Percentiles rank a stretch among this genome's conserved stretches.
phyloP scores from a whole-genome alignment of 352 stramenopile genomes.

The Labyrinthula sp. region DNA sequence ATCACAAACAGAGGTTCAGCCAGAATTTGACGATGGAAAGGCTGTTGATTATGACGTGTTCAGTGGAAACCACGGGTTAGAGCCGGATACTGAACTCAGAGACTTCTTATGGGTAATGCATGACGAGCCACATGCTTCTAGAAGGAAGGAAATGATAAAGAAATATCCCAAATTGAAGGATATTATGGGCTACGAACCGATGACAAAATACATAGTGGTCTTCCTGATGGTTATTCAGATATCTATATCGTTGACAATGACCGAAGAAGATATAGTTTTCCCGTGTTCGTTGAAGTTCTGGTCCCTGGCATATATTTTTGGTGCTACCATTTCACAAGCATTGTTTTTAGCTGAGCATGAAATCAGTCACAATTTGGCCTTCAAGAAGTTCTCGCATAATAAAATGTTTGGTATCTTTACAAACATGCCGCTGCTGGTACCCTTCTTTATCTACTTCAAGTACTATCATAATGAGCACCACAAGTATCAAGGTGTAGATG shows the following conservation, averaged over 20 bases:
- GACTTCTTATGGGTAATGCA: conserved; percentile 22
- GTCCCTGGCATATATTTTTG: conserved; percentile 54
- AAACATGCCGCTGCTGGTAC: conserved; percentile 72
- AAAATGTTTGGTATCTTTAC: conserved; percentile 63
- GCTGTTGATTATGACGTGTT: conserved; percentile 26
- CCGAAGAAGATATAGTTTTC: conserved; percentile 44
- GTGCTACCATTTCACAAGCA: conserved; percentile 70
- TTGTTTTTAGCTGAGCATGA: conserved; percentile 88
- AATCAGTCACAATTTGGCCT: conserved; percentile 78
- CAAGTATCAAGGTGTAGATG: conserved; percentile 73
- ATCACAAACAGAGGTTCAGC: too few relatives aligned
- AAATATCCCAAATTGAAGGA: conserved; percentile 4
- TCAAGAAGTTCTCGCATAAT: conserved; percentile 67
- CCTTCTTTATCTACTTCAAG: conserved; percentile 61
- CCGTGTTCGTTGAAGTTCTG: conserved; percentile 34
- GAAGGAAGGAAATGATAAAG: conserved; percentile 26
- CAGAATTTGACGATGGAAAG: too few relatives aligned
- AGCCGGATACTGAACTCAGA: conserved; percentile 7
- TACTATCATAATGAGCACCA: conserved; percentile 92
- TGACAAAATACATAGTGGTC: conserved; percentile 33
- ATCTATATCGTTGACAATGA: conserved; percentile 46
- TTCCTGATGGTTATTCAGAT: conserved; percentile 54
- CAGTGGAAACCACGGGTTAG: conserved; percentile 14
- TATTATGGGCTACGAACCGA: conserved; percentile 9
- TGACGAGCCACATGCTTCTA: conserved; percentile 7